phyloP scores from a whole-genome alignment of 768 basidiomycete species.

The Mycena venus region DNA sequence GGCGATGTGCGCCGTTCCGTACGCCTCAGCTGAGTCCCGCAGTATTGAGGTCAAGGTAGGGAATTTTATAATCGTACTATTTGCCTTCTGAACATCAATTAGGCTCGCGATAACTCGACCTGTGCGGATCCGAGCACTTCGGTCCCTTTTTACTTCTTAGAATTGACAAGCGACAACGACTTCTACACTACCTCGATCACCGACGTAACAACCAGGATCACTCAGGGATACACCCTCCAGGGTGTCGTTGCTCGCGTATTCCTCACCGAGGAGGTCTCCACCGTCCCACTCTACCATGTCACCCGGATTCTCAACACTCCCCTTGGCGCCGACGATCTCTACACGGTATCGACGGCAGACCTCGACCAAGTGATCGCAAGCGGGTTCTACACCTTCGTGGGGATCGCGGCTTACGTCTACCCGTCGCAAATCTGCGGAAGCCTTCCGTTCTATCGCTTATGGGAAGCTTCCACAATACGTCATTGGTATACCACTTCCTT shows the following conservation, averaged over 20 bases:
- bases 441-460: neutral
- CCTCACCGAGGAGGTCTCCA: neutral
- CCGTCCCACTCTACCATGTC: neutral
- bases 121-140: neutral
- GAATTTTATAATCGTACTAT: neutral
- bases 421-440: neutral
- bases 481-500: neutral
- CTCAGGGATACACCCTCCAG: neutral
- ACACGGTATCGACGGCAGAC: neutral
- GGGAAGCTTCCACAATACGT: too few species aligned
- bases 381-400: neutral
- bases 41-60: neutral
- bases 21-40: neutral
- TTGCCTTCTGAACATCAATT: neutral
- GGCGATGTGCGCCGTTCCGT: neutral
- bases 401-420: neutral
- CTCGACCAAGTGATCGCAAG: neutral
- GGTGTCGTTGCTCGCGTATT: neutral
- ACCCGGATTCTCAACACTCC: too few species aligned
- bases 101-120: neutral
- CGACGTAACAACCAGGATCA: neutral
- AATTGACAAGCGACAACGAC: neutral
- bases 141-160: neutral
- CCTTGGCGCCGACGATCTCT: neutral
- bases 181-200: neutral